A percentile compares a stretch with the other conserved stretches of the same genome.
These are phyloP conservation scores for Penicillium goetzii DNA, from an alignment of 495 filamentous ascomycete species.

Conservation along the genomic window DNA sequence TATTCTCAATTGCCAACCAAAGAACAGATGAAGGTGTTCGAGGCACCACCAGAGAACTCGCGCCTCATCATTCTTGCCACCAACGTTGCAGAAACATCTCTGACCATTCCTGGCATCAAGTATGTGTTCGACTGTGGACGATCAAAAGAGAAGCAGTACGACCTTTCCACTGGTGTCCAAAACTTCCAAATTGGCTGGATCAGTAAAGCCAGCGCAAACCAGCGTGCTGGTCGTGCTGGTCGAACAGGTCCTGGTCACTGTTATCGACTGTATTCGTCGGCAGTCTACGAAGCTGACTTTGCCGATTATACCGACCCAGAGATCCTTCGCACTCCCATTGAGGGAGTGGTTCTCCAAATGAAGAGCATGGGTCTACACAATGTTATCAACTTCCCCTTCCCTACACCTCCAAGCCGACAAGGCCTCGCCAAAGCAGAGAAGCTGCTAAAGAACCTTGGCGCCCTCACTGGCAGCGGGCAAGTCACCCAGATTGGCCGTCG, in stretches of 20 bases:
- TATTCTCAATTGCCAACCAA: conserved; percentile 94
- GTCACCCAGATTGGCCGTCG: conserved; percentile 76
- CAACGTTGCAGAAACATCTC: conserved; percentile 94
- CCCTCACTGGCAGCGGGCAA: conserved; percentile 67
- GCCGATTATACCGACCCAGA: conserved; percentile 84
- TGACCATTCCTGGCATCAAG: conserved; percentile 93
- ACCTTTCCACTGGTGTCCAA: conserved; percentile 84
- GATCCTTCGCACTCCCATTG: conserved; percentile 88
- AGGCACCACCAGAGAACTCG: conserved; percentile 79
- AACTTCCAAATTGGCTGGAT: conserved; percentile 96
- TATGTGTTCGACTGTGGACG: conserved; percentile 97
- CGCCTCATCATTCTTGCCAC: conserved; percentile 91
- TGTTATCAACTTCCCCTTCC: conserved; percentile 96
- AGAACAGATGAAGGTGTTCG: conserved; percentile 93
- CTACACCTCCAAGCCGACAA: conserved; percentile 81
- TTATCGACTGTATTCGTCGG: conserved; percentile 91
- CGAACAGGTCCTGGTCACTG: conserved; percentile 96
- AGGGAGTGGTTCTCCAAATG: conserved; percentile 89
- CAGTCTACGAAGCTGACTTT: conserved; percentile 92
- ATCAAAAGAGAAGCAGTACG: conserved; percentile 87
- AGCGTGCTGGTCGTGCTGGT: conserved; percentile 92
- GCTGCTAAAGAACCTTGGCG: conserved; percentile 74
- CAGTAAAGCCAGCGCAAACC: conserved; percentile 93
- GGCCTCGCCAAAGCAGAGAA: conserved; percentile 86
- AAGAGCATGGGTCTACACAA: conserved; percentile 93